Evolutionary conservation across 1,284 basidiomycete species (phyloP), one percentile per base, ranked within the genome.

Genomic region (Austropuccinia psidii): DNA sequence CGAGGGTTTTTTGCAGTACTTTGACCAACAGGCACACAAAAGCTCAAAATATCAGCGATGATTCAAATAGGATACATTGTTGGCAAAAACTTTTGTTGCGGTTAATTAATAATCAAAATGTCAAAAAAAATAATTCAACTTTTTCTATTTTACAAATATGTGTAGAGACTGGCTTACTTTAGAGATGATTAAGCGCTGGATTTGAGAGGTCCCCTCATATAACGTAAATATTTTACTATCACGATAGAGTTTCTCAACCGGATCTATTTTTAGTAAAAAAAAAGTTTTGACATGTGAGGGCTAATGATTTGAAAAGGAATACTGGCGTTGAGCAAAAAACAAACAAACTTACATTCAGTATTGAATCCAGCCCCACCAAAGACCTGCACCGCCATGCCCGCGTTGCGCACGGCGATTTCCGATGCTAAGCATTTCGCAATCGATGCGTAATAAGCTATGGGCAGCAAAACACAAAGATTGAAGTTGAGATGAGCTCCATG

Each of bases 361-460:
- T 77, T 83, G 82, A 75, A 77, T 6, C 76, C 77, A 4, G 76
- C 76, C 1, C 77, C 77, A 27, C 81, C 81, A 57, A 78, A 80
- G 72, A 82, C 77, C 76, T 83, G 82, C 6, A 86, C 84, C 2
- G 84, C 84, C 27, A 82, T 77, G 75, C 84, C 83, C 19, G 83
- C 81, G 75, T 84, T 84, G 49, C 81, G 78, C 0, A 84, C 82
- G 0, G 83, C 83, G 1, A 81, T 78, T 72, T 80, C 79, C 37
- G 80, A 80, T 0, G 85, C 84, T 33, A 83, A 79, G 19, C 81
- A 82, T 77, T 86, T 86, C 39, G 85, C 84, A 78, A 86, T 83
- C 17, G 83, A 84, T 1, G 85, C 84, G 75, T 83, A 83, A 80
- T 84, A 85, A 0, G 84, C 70, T 73, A 50, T n/a, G 21, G 21